Conservation (phyloP, 2,329 filamentous ascomycete species). For the Verticillium klebahnii region DNA sequence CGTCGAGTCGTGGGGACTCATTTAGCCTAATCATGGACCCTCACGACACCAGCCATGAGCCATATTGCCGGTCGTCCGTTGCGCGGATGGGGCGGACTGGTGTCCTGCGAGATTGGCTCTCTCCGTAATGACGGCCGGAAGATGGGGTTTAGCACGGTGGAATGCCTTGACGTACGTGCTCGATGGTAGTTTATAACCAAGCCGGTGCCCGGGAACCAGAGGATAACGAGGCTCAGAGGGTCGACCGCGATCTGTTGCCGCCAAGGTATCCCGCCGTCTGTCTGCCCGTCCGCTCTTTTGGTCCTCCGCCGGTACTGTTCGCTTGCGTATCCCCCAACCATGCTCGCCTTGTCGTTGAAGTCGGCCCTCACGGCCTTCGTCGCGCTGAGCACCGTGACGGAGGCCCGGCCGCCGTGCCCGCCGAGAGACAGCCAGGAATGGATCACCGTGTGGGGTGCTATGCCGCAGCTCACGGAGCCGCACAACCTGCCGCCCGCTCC, state of each 20-base stretch:
- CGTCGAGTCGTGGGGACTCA: background rate
- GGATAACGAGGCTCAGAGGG: background rate
- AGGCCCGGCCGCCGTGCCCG: background rate
- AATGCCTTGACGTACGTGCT: background rate
- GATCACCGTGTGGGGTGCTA: slow-evolving; percentile 58
- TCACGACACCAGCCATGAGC: background rate
- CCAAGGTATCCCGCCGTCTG: background rate
- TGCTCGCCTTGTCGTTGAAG: background rate
- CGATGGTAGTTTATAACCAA: background rate
- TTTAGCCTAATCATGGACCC: background rate
- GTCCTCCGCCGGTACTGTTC: background rate
- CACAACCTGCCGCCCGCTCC: slow-evolving; percentile 52
- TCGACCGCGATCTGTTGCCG: background rate
- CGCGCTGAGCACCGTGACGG: background rate
- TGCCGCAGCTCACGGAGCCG: slow-evolving; percentile 59
- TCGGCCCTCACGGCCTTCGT: background rate
- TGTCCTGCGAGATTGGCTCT: background rate
- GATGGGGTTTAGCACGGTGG: background rate
- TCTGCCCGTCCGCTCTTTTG: background rate
- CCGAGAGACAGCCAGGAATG: slow-evolving; percentile 37
- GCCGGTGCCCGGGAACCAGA: background rate
- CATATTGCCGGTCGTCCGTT: background rate
- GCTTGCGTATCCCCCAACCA: background rate
- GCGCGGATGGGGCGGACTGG: background rate
- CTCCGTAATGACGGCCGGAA: background rate